Evolutionary conservation across 176 grass and related monocot genomes (phyloP).

Genomic region (Metroxylon sagu): DNA sequence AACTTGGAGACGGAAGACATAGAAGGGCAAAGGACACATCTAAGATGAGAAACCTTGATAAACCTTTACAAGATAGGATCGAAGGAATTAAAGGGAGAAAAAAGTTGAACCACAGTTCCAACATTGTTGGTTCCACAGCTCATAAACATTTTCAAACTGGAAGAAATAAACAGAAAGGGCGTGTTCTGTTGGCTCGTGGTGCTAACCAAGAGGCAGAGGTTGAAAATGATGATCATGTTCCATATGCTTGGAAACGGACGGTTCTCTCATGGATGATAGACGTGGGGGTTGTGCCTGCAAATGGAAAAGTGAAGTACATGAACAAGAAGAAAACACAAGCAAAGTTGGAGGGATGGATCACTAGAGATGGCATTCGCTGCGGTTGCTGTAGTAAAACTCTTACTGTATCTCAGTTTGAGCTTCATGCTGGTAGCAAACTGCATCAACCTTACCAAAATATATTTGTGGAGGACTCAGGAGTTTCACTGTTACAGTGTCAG

Average conservation of each 20-base stretch:
- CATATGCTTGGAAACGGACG: slow-evolving; percentile 70
- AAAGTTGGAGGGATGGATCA: slow-evolving; percentile 67
- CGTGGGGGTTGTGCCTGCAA: slow-evolving; percentile 56
- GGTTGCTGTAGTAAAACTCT: slow-evolving; percentile 85
- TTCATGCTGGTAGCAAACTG: slow-evolving; percentile 92
- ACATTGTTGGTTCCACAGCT: neutral
- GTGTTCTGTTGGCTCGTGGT: slow-evolving; percentile 65
- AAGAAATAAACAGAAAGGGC: slow-evolving; percentile 34
- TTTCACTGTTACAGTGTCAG: slow-evolving; percentile 70
- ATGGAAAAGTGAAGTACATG: slow-evolving; percentile 68
- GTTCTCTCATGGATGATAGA: slow-evolving; percentile 96
- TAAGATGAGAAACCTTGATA: no score
- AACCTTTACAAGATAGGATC: neutral
- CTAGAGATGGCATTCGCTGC: slow-evolving; percentile 75
- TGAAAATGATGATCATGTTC: slow-evolving; percentile 40
- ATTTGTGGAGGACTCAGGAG: slow-evolving; percentile 38
- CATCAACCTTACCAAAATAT: slow-evolving; percentile 54
- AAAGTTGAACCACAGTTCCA: slow-evolving; percentile 9
- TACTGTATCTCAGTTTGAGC: slow-evolving; percentile 67
- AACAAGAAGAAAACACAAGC: slow-evolving; percentile 50
- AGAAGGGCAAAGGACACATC: slow-evolving; percentile 25
- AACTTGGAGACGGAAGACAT: slow-evolving; percentile 20
- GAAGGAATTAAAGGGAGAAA: slow-evolving; percentile 24
- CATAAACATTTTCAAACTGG: slow-evolving; percentile 5
- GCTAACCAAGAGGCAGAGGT: slow-evolving; percentile 35